phyloP scores from a whole-genome alignment of 129 eudicot species.

The Logfia minima region DNA sequence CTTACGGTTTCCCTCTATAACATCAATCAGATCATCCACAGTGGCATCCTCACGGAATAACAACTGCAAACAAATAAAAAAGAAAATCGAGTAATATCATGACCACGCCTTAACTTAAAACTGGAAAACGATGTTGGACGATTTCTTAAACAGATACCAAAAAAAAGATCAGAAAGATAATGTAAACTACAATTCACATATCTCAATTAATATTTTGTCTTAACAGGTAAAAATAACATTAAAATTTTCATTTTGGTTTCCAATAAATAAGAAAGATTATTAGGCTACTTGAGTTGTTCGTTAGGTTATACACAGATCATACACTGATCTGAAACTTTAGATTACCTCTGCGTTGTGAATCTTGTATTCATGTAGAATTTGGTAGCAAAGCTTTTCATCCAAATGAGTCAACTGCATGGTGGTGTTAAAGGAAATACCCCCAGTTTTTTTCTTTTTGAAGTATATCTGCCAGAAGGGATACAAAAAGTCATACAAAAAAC shows the following conservation, averaged over 20 bases:
- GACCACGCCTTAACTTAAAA: background rate
- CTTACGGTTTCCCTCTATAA: constrained; percentile 98
- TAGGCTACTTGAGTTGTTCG: constrained; percentile 1
- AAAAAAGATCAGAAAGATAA: background rate
- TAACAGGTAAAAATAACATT: background rate
- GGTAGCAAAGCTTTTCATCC: constrained; percentile 98
- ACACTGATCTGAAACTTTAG: constrained; percentile 16
- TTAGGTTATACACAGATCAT: constrained; percentile 1
- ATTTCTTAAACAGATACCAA: background rate
- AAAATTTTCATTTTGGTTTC: background rate
- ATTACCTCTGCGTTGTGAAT: constrained; percentile 98
- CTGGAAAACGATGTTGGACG: background rate
- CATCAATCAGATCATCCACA: constrained; percentile 98
- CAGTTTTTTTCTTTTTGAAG: constrained; percentile 96
- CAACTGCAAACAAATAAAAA: constrained; percentile 43
- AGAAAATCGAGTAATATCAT: background rate
- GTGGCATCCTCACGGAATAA: constrained; percentile 99
- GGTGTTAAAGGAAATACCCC: constrained; percentile 98
- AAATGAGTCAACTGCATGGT: constrained; percentile 79
- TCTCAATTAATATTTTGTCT: background rate
- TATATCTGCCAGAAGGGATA: constrained; percentile 63
- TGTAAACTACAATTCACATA: background rate
- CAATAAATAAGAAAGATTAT: background rate
- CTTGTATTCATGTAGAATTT: constrained; percentile 95
- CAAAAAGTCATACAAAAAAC: constrained; percentile 1